Conservation (phyloP, 768 basidiomycete genomes). For the Dacryopinax primogenitus region DNA sequence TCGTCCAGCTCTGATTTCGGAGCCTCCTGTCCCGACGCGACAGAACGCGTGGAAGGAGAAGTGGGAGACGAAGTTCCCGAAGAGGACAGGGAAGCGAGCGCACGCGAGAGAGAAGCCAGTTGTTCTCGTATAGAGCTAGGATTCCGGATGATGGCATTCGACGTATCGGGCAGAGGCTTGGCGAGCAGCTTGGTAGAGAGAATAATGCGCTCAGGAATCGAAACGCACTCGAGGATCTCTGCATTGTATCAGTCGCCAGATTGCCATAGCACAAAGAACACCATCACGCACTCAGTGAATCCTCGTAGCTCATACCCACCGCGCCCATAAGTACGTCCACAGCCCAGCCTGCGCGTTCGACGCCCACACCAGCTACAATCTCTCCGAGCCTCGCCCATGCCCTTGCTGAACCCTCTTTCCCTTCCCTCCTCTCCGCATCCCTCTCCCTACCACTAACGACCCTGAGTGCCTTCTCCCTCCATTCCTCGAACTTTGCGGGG, state of each 20-base stretch:
- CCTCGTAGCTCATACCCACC: constrained; percentile 15
- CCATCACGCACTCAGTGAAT: constrained; percentile 13
- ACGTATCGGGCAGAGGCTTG: constrained; percentile 21
- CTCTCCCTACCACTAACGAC: constrained; percentile 23
- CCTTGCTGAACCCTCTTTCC: constrained; percentile 16
- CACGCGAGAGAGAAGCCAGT: constrained; percentile 42
- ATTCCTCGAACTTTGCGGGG: constrained; percentile 1
- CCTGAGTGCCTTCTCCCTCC: constrained; percentile 17
- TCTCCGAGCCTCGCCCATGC: neutral
- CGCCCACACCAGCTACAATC: neutral
- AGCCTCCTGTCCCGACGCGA: constrained; percentile 13
- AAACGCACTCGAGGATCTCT: constrained; percentile 16
- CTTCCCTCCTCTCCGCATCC: constrained; percentile 22
- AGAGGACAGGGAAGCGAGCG: constrained; percentile 20
- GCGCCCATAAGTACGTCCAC: constrained; percentile 20
- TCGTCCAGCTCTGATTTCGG: constrained; percentile 49
- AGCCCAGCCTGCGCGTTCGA: constrained; percentile 5
- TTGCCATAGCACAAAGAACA: constrained; percentile 19
- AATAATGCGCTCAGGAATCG: constrained; percentile 7
- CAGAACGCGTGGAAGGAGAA: constrained; percentile 19
- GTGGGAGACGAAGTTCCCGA: constrained; percentile 19
- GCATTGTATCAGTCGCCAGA: neutral
- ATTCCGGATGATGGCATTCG: constrained; percentile 19
- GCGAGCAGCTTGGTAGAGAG: constrained; percentile 15
- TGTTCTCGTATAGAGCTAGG: constrained; percentile 62